Base-by-base conservation (phyloP, 129 eudicot species). In the Ambrosia trifida region DNA sequence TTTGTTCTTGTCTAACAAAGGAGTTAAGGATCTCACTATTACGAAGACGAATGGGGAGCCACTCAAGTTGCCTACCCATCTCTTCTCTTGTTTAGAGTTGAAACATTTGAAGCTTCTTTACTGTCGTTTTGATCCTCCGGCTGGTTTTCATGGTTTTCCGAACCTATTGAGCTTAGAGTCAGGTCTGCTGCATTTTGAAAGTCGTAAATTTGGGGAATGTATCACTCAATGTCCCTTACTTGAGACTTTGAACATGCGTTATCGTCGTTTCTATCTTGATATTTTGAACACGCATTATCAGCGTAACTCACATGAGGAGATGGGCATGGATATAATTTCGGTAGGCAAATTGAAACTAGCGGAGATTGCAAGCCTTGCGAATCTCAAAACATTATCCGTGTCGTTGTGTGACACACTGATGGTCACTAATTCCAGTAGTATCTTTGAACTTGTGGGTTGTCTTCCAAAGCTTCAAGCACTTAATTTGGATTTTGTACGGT, bases 81-180 rank as follows among this genome's bases (percentile, higher is more conserved):
- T 60, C n/a, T 72, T 58, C 32, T 31, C 45, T 44, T 72, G 76
- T 72, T 12, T 16, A 5, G 46, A 59, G 12, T 45, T 72, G 60
- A 32, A 59, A 17, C 36, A 32, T 60, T 35, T 72, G 49, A 33
- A 31, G 60, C 69, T 72, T 11, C 8, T 5, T 44, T 9, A 45
- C 3, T 60, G 69, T 12, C 8, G 12, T 33, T 3, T 72, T 4
- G 2, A 3, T 16, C 31, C 30, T 3, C 3, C 43, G 2, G 24
- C 35, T n/a, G 13, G n/a, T 31, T 72, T 72, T 60, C 14, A 7
- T 58, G 58, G 76, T 9, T 72, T 72, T 16, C 68, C 76, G 11
- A 14, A 72, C 46, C 68, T 72, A 9, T 31, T 59, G 58, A 43
- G 45, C 46, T 32, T 72, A 1, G 59, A 59, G 12, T 44, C 46